Evolutionary conservation across 2,329 filamentous ascomycete genomes (phyloP).

Genomic region (Thermothelomyces thermophilus): DNA sequence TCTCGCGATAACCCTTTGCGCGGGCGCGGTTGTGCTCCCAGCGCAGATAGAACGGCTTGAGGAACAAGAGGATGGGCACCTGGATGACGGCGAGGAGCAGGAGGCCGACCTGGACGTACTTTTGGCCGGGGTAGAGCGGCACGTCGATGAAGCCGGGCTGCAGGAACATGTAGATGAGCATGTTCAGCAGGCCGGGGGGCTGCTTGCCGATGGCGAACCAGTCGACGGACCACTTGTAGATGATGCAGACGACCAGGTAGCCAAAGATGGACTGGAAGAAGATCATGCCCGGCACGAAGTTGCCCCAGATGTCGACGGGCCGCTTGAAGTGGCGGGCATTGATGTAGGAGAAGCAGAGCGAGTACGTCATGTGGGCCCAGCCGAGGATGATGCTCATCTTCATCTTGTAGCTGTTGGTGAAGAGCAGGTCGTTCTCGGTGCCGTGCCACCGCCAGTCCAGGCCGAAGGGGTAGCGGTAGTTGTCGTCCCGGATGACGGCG

Average conservation of each 20-base stretch:
- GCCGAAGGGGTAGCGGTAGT: slow-evolving; percentile 90
- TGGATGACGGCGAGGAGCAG: slow-evolving; percentile 77
- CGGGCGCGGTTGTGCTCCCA: slow-evolving; percentile 88
- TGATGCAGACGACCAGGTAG: slow-evolving; percentile 85
- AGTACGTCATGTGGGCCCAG: slow-evolving; percentile 99
- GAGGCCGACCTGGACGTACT: slow-evolving; percentile 65
- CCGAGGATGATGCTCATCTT: slow-evolving; percentile 97
- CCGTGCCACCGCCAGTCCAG: slow-evolving; percentile 96
- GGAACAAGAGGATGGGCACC: slow-evolving; percentile 83
- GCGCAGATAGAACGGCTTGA: slow-evolving; percentile 93
- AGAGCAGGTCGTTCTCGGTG: slow-evolving; percentile 88
- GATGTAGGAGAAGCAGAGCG: slow-evolving; percentile 83
- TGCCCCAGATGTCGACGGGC: slow-evolving; percentile 92
- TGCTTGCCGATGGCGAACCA: slow-evolving; percentile 62
- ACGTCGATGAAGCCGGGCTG: slow-evolving; percentile 70
- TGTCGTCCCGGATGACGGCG: slow-evolving; percentile 54
- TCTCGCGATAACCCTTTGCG: slow-evolving; percentile 82
- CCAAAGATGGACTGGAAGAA: slow-evolving; percentile 99
- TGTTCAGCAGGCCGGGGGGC: slow-evolving; percentile 89
- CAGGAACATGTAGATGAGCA: slow-evolving; percentile 99
- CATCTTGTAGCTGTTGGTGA: slow-evolving; percentile 99
- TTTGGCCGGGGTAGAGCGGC: slow-evolving; percentile 72
- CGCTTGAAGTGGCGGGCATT: slow-evolving; percentile 94
- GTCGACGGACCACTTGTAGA: slow-evolving; percentile 95
- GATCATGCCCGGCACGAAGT: slow-evolving; percentile 97